Base-by-base conservation (phyloP, 345 rosid species). In the Camelina hispida region DNA sequence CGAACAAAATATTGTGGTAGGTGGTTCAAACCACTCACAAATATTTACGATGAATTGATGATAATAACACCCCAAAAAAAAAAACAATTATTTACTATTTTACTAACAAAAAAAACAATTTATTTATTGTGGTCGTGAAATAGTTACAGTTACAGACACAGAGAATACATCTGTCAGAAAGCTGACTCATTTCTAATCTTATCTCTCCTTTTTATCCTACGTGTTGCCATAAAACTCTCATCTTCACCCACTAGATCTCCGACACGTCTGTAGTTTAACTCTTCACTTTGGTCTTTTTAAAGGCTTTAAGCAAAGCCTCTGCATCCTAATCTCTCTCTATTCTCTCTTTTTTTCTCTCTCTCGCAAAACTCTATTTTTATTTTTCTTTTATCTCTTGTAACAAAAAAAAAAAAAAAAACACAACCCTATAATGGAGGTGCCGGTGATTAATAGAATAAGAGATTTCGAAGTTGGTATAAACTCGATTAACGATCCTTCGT, bases 341-440 rank as follows among this genome's bases (percentile, higher is more conserved):
- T 30, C 68, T 69, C 66, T 44, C 25, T 23, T 2, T 23, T 25
- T 74, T 43, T 63, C n/a, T 46, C 53, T 25, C 32, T 11, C 47
- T 35, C 11, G 38, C 52, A 59, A 43, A 43, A 43, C 15, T 43
- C 44, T 2, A 40, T 11, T 40, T 43, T 43, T 13, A 20, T 40
- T 20, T 48, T 38, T 17, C 2, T 7, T 7, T 34, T 34, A 34
- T 34, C 37, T 34, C 17, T 8, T 7, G 4, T 2, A 51, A 20
- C 7, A 20, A 51, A 20, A 48, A 48, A 48, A 20, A 48, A 48
- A 48, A 84, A 42, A 20, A 48, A 48, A 48, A 9, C 9, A 84
- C 30, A 20, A 80, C 74, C 80, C 35, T 48, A 20, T 12, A 18
- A 90, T 93, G 97, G 97, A 91, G 72, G 85, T 91, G 35, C 89